Percentiles rank a stretch among this genome's conserved stretches.
Conservation (phyloP, 1,139 yeast genomes). For the Pichia cactophila region DNA sequence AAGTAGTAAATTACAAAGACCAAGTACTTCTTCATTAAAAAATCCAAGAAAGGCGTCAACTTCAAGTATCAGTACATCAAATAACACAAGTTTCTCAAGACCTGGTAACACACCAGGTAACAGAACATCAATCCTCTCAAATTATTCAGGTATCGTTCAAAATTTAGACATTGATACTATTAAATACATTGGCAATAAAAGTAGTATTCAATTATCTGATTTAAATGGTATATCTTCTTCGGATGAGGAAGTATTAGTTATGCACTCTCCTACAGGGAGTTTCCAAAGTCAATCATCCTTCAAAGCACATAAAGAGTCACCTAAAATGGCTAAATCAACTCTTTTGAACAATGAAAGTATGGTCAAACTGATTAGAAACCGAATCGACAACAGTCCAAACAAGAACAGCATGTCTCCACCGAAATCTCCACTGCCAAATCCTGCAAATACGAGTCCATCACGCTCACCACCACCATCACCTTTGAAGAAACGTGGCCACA, state of each 20-base stretch:
- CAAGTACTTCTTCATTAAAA: background rate
- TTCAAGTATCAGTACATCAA: background rate
- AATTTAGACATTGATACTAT: constrained; percentile 36
- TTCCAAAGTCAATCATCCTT: background rate
- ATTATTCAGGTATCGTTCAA: constrained; percentile 39
- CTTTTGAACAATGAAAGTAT: constrained; percentile 4
- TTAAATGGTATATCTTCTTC: constrained; percentile 4
- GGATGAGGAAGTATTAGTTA: constrained; percentile 2
- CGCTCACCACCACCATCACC: constrained; percentile 6
- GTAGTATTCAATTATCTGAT: constrained; percentile 11
- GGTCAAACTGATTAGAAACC: constrained; percentile 5
- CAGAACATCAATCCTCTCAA: constrained; percentile 36
- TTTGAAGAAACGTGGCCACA: constrained; percentile 1
- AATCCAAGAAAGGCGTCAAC: background rate
- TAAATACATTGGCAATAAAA: constrained; percentile 31
- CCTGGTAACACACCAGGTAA: constrained; percentile 21
- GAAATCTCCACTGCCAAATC: constrained; percentile 13
- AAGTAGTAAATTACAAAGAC: background rate
- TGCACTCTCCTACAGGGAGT: constrained; percentile 3
- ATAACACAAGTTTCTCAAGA: background rate
- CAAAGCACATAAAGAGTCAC: background rate
- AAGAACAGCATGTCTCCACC: constrained; percentile 10
- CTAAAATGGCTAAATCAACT: background rate
- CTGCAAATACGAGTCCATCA: background rate
- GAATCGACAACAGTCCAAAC: constrained; percentile 5